phyloP scores from a whole-genome alignment of 169 alveolate species.

The Plasmodium inui region DNA sequence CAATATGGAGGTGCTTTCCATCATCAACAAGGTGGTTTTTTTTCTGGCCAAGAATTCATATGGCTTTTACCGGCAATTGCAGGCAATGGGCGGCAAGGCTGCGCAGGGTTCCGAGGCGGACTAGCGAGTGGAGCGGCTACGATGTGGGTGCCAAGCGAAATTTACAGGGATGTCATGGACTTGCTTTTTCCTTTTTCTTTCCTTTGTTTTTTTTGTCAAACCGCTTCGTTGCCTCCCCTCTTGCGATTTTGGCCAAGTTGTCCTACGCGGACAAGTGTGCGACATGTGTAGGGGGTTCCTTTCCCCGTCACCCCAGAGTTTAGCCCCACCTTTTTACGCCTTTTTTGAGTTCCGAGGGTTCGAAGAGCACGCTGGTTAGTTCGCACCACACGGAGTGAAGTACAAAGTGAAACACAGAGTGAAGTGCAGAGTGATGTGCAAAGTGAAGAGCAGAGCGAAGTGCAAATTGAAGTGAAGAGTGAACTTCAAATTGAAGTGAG shows the following conservation, averaged over 20 bases:
- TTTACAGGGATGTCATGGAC: not conserved
- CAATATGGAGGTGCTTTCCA: constrained; percentile 12
- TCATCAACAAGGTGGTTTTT: constrained; percentile 33
- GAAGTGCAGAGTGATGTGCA: not conserved
- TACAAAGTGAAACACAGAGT: not conserved
- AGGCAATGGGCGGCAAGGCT: constrained; percentile 3
- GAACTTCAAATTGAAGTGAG: not conserved
- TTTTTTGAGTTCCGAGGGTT: constrained; percentile 15
- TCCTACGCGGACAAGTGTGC: not conserved
- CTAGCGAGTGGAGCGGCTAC: not conserved
- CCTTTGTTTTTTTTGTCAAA: not conserved
- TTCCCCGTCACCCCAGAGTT: not conserved
- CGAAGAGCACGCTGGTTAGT: not conserved
- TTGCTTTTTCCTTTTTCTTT: not conserved
- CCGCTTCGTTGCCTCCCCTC: not conserved
- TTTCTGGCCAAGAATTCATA: constrained; percentile 46
- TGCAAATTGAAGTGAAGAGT: too few species aligned
- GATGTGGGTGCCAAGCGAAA: not conserved
- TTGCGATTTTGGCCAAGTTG: not conserved
- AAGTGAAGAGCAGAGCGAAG: not conserved
- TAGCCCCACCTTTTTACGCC: not conserved
- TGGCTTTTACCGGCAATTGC: constrained; percentile 46
- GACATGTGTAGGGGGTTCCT: not conserved
- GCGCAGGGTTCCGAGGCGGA: not conserved
- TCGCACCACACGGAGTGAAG: not conserved